Base-by-base conservation (phyloP, 1,284 basidiomycete species). In the Abortiporus biennis region DNA sequence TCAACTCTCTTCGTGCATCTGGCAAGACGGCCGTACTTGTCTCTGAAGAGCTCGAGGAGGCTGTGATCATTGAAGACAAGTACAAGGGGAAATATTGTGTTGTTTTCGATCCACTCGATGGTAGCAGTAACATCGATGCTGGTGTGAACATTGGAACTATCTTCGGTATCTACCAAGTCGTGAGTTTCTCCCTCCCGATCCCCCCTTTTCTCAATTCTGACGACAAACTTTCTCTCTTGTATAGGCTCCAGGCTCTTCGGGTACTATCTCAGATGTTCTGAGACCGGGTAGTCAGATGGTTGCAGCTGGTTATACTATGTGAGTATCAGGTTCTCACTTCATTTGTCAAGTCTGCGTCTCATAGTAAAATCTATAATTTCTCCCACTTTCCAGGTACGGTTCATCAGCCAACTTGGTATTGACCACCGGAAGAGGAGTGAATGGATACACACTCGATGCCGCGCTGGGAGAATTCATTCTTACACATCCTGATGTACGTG, bases 121-220 rank as follows among this genome's bases (percentile, higher is more conserved):
- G 96, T 42, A 91, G 86, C 56, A 93, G 89, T 69, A 99, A 99
- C 72, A 99, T 99, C 67, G 96, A 99, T 64, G 96, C 96, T 51
- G 96, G 95, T 82, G 96, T 99, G 51, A 99, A 99, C 69, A 96
- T 99, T 60, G 96, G 96, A 34, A 99, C 96, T 46, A 99, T 99
- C 72, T 99, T 99, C 64, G 96, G 96, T 46, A 87, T 99, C 56
- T 99, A 99, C 73, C 80, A 83, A 58, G 72, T 96, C 53, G 91
- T 90, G 54, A 50, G 81, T 69, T 33, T 34, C 34, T 33, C 43
- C 29, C 33, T 42, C 36, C 32, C 27, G 27, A 29, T 9, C 27
- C 27, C 27, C 27, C 27, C 27, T 29, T 1, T 42, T 20, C 34
- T 27, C 17, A 16, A 13, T 25, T n/a, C 3, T 27, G 37, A 44